These are phyloP conservation scores for Talaromyces rugulosus DNA, from an alignment of 2,329 filamentous ascomycete genomes.

Conservation along the genomic window DNA sequence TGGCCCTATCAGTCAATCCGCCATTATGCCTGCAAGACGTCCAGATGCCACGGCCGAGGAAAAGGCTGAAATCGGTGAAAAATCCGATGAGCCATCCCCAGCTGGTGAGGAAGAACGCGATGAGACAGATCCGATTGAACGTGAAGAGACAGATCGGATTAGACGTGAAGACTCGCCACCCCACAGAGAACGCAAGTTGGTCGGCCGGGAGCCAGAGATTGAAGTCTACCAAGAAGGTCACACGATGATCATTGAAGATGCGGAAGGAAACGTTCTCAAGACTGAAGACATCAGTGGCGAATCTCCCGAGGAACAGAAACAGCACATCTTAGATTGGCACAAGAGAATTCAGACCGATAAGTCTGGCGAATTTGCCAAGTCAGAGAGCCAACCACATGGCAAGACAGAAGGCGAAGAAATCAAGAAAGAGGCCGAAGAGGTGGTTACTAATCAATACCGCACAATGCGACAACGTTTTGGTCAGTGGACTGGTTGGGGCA, in stretches of 20 bases:
- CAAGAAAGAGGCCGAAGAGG: conserved; percentile 33
- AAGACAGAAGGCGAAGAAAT: conserved; percentile 43
- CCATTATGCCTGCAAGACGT: conserved; percentile 65
- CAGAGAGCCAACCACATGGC: conserved; percentile 39
- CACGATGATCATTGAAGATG: conserved; percentile 75
- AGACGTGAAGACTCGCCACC: conserved; percentile 38
- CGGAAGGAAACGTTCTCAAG: conserved; percentile 78
- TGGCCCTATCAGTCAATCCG: conserved; percentile 83
- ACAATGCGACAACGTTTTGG: conserved; percentile 46
- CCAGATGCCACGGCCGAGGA: conserved; percentile 23
- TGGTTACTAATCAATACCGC: conserved; percentile 27
- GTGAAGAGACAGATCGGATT: conserved; percentile 22
- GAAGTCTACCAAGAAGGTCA: conserved; percentile 79
- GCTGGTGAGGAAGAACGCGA: conserved; percentile 17
- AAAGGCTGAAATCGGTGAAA: conserved; percentile 13
- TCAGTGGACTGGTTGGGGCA: conserved; percentile 43
- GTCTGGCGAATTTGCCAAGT: conserved; percentile 42
- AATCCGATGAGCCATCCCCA: conserved; percentile 16
- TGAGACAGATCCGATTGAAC: conserved; percentile 26
- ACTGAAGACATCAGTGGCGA: conserved; percentile 51
- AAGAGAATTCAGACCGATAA: conserved; percentile 51
- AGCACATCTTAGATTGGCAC: conserved; percentile 52
- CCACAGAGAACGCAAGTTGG: conserved; percentile 26
- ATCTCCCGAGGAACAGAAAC: conserved; percentile 56
- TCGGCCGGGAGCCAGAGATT: conserved; percentile 40